Base-by-base conservation (phyloP, 768 basidiomycete genomes). In the Lactarius hatsudake region DNA sequence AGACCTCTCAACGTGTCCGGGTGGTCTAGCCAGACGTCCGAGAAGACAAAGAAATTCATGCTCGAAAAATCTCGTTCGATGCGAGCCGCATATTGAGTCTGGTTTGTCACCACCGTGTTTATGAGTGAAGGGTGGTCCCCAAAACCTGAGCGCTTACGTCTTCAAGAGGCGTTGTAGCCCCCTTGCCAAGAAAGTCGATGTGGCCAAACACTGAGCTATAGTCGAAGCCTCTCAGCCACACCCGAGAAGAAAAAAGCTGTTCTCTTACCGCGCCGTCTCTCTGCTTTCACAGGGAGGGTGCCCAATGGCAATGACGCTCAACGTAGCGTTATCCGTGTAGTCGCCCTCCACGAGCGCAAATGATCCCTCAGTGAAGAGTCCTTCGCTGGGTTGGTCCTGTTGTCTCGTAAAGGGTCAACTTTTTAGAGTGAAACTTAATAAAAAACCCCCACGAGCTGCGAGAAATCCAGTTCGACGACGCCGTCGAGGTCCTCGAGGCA, bases 201-300 rank as follows among this genome's bases (percentile, higher is more conserved):
- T 98, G 97, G 0, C 96, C 97, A 74, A 93, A 97, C 71, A 98
- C 89, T 48, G 91, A 93, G 70, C 94, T 96, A 74, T 12, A 53
- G 59, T 43, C 51, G 17, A 64, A 73, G 61, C 76, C 56, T 42
- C 57, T 57, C 30, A 55, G 53, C 58, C 66, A 43, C 26, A 15
- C 20, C 53, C 40, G 57, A n/a, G 48, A 13, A 51, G 9, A 34
- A 43, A 20, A 10, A 43, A 59, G 12, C 40, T 26, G 48, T 26
- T 51, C 36, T 71, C 83, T 68, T 73, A 94, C 93, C 94, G 83
- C 18, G 96, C 88, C 2, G 85, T 87, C 67, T 89, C 88, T 51
- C 97, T 82, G 71, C 89, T 84, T 78, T 99, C 97, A 73, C 95
- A 96, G 13, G 97, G 97, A 1, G 97, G 97, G 77, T 98, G 96